Base-by-base conservation (phyloP, 2,329 filamentous ascomycete species). In the Acarospora socialis region DNA sequence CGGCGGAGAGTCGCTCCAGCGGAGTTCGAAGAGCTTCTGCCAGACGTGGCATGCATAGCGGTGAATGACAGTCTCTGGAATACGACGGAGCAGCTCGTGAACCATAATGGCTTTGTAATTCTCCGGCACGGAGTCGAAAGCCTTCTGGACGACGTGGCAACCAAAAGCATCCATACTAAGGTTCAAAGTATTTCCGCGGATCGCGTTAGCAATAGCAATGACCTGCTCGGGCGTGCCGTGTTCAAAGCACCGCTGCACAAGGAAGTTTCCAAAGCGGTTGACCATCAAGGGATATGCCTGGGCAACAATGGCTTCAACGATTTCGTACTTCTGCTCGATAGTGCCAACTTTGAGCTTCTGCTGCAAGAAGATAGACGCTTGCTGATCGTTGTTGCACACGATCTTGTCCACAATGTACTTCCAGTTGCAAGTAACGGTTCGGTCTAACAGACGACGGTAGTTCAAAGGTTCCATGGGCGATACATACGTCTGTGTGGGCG, bases 391-490 rank as follows among this genome's bases (percentile, higher is more conserved):
- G 62, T 86, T 94, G 70, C 83, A 92, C 44, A 98, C 86, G 52
- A 98, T 98, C 66, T 95, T 95, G 63, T 98, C 87, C 34, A 98
- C 90, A 46, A 98, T 94, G 54, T 93, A 94, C 60, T 90, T 92
- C 90, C 87, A 98, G 61, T 98, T 92, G 60, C 87, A 95, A 49
- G 81, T 92, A 56, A 92, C 83, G 52, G 87, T 93, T 50, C 86
- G 84, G 51, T 98, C 90, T 28, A 95, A 73, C 22, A 98, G 70
- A 34, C 86, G 84, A 38, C 90, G 84, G 50, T 95, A 98, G 57
- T 98, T 95, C 47, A 95, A 70, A 7, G 87, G 90, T 56, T 98
- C 90, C 5, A 81, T 80, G 3, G 84, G 78, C 7, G 81, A 77
- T 17, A 94, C 62, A 51, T 92, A 94, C 1, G 81, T 90, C 47